phyloP scores from a whole-genome alignment of 2,329 filamentous ascomycete genomes.

The Penicillium sp. region DNA sequence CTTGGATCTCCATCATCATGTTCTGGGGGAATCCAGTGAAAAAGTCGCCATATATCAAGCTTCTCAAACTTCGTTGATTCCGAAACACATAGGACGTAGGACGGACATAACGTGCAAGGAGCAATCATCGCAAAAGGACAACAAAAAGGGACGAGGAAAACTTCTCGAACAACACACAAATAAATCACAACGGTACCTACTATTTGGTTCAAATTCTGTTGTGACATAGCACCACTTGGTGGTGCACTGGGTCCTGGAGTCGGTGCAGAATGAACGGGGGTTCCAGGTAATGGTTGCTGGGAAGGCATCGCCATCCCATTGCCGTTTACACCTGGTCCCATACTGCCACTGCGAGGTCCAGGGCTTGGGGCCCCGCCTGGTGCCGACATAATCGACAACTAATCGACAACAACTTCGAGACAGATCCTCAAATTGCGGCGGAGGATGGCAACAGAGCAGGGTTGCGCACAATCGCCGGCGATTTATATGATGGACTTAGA shows the following conservation, averaged over 20 bases:
- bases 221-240: constrained; percentile 59
- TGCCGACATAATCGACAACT: constrained; percentile 41
- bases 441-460: neutral
- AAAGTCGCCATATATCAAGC: neutral
- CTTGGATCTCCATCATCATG: neutral
- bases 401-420: neutral
- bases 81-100: neutral
- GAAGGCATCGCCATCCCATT: constrained; percentile 48
- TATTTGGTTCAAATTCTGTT: constrained; percentile 93
- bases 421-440: neutral
- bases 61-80: neutral
- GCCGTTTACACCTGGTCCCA: constrained; percentile 43
- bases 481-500: neutral
- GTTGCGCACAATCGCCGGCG: neutral
- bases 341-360: constrained; percentile 50
- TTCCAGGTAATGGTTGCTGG: constrained; percentile 49
- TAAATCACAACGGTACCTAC: constrained; percentile 57
- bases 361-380: constrained; percentile 50
- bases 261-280: constrained; percentile 48
- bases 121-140: neutral
- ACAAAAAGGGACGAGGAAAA: neutral
- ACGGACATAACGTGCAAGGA: neutral
- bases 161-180: neutral
- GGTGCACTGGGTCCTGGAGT: constrained; percentile 39
- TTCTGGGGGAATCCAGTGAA: neutral